Conservation (phyloP, 257 asterid genomes). For the Knoxia roxburghii region DNA sequence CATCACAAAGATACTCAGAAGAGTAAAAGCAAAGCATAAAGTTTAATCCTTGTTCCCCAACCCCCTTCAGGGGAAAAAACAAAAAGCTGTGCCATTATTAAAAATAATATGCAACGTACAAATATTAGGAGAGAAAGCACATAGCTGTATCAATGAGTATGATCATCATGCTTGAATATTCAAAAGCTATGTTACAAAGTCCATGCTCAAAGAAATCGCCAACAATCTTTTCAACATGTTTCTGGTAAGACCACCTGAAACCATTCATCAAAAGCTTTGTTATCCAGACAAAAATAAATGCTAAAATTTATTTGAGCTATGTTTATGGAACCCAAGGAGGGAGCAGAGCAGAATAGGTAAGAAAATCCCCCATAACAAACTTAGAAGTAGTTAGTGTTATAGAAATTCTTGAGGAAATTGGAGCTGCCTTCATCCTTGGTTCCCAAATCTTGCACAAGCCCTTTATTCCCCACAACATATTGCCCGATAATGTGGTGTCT, state of each 20-base stretch:
- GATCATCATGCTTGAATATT: no score
- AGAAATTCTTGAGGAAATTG: slow-evolving; percentile 67
- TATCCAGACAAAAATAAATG: neutral
- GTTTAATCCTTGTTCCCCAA: no score
- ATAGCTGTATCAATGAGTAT: no score
- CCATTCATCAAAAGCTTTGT: neutral
- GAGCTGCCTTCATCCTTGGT: slow-evolving; percentile 53
- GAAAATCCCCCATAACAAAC: neutral
- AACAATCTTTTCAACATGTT: neutral
- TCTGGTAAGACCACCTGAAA: neutral
- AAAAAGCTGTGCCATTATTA: no score
- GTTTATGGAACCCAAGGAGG: neutral
- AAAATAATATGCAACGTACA: no score
- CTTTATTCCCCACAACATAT: slow-evolving; percentile 52
- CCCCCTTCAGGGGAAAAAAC: no score
- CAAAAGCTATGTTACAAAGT: no score
- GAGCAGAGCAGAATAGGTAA: neutral
- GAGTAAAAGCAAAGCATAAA: no score
- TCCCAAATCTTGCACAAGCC: slow-evolving; percentile 34
- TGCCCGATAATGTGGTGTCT: slow-evolving; percentile 91
- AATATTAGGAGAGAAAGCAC: no score
- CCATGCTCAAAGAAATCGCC: no score
- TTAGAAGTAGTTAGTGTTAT: slow-evolving; percentile 69
- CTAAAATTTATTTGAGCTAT: neutral
- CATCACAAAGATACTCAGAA: no score